Conservation (phyloP, 352 stramenopile species). For the Phytophthora pseudosyringae region DNA sequence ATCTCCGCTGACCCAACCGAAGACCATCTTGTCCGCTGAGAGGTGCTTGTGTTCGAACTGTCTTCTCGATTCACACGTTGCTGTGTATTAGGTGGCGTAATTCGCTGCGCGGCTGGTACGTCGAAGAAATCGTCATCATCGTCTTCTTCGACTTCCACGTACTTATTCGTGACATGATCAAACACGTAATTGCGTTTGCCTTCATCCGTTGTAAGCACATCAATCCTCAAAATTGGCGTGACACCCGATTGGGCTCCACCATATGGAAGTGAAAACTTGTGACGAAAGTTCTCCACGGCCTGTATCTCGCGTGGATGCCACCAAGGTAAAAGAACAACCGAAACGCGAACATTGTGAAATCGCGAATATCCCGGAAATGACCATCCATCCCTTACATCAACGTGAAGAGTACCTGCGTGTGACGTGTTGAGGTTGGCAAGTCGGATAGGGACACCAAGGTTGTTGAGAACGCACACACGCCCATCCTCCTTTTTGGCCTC, state of each 20-base stretch:
- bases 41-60: constrained; percentile 45
- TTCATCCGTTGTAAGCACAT: constrained; percentile 72
- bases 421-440: constrained; percentile 90
- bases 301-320: constrained; percentile 82
- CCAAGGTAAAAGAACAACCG: constrained; percentile 87
- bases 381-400: constrained; percentile 88
- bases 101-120: constrained; percentile 20
- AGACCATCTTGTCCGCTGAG: constrained; percentile 70
- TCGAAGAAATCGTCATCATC: constrained; percentile 57
- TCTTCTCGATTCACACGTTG: constrained; percentile 50
- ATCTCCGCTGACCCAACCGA: constrained; percentile 84
- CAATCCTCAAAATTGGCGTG: constrained; percentile 83
- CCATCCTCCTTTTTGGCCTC: constrained; percentile 87
- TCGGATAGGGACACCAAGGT: constrained; percentile 86
- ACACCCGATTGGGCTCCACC: constrained; percentile 87
- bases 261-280: constrained; percentile 86
- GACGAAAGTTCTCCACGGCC: constrained; percentile 72
- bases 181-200: constrained; percentile 87
- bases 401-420: constrained; percentile 74
- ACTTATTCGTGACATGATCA: constrained; percentile 85
- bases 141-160: constrained; percentile 84
- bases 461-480: constrained; percentile 89
- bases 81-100: constrained; percentile 29
- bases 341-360: constrained; percentile 87
- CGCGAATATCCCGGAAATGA: constrained; percentile 81